Evolutionary conservation across 2,329 filamentous ascomycete genomes (phyloP).

Genomic region (Tolypocladium guangdongense): DNA sequence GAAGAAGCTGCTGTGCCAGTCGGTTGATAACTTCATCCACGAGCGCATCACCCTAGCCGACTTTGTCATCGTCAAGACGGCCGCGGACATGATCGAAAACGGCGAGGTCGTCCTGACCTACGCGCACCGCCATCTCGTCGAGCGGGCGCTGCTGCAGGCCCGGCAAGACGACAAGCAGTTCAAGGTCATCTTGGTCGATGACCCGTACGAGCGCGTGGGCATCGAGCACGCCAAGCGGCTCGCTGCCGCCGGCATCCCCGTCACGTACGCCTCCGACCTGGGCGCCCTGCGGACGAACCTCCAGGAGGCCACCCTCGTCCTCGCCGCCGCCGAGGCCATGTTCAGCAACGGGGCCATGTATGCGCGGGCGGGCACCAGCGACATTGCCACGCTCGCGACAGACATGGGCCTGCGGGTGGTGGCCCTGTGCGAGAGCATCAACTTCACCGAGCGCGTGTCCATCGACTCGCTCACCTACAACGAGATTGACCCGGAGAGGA

Average conservation of each 20-base stretch:
- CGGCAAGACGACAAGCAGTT: constrained; percentile 62
- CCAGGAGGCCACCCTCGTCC: constrained; percentile 55
- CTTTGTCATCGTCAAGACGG: constrained; percentile 70
- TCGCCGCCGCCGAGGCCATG: constrained; percentile 89
- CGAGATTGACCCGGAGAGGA: constrained; percentile 72
- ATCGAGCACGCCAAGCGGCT: constrained; percentile 58
- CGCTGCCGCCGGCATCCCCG: constrained; percentile 54
- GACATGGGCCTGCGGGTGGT: constrained; percentile 70
- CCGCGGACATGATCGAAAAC: constrained; percentile 62
- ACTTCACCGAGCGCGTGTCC: constrained; percentile 77
- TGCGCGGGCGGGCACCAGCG: constrained; percentile 75
- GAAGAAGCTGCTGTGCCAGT: constrained; percentile 65
- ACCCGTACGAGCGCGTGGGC: constrained; percentile 42
- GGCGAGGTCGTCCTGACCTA: constrained; percentile 81
- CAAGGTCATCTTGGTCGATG: constrained; percentile 74
- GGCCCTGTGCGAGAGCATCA: constrained; percentile 88
- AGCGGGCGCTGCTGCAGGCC: constrained; percentile 68
- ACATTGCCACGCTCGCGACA: constrained; percentile 74
- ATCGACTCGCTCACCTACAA: constrained; percentile 91
- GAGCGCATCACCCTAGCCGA: constrained; percentile 85
- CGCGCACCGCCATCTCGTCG: constrained; percentile 75
- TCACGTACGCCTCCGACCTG: constrained; percentile 69
- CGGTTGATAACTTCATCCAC: constrained; percentile 81
- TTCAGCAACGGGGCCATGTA: constrained; percentile 91
- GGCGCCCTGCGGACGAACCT: constrained; percentile 68